phyloP scores from a whole-genome alignment of 352 stramenopile genomes.

The Blastocystis sp. region DNA sequence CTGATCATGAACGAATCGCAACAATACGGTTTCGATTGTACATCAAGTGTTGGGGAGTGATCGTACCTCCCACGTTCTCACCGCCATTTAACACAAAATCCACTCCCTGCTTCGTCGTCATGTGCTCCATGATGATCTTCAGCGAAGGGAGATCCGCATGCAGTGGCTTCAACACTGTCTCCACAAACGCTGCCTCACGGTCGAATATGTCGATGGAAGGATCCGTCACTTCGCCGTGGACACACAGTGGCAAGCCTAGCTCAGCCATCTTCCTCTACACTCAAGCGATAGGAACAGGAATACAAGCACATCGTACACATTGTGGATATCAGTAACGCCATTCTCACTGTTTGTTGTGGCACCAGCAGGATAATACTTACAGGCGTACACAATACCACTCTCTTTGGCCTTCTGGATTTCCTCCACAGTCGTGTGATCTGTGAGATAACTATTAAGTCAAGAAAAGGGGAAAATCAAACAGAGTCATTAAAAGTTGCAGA shows the following conservation, averaged over 20 bases:
- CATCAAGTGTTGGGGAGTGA: slow-evolving; percentile 96
- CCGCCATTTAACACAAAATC: slow-evolving; percentile 80
- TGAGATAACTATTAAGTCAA: slow-evolving; percentile 79
- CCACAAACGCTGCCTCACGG: slow-evolving; percentile 88
- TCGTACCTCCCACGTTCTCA: slow-evolving; percentile 87
- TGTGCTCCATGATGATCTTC: slow-evolving; percentile 99
- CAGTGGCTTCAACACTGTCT: slow-evolving; percentile 85
- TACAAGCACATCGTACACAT: slow-evolving; percentile 78
- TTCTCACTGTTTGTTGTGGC: slow-evolving; percentile 96
- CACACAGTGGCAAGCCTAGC: slow-evolving; percentile 83
- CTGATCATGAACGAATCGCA: slow-evolving; percentile 48
- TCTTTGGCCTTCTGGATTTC: slow-evolving; percentile 84
- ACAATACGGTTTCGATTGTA: slow-evolving; percentile 88
- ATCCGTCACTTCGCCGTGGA: slow-evolving; percentile 92
- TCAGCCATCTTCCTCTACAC: slow-evolving; percentile 66
- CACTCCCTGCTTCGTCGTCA: slow-evolving; percentile 89
- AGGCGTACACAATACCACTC: slow-evolving; percentile 81
- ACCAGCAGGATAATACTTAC: slow-evolving; percentile 95
- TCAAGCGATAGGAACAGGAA: slow-evolving; percentile 67
- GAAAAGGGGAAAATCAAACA: slow-evolving; percentile 63
- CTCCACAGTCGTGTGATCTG: slow-evolving; percentile 87
- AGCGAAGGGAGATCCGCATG: slow-evolving; percentile 82
- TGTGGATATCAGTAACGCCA: slow-evolving; percentile 90
- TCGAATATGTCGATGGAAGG: slow-evolving; percentile 92
- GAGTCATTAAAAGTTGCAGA: slow-evolving; percentile 89